phyloP scores from a whole-genome alignment of 2,329 filamentous ascomycete species.

The Podosphaera xanthii region DNA sequence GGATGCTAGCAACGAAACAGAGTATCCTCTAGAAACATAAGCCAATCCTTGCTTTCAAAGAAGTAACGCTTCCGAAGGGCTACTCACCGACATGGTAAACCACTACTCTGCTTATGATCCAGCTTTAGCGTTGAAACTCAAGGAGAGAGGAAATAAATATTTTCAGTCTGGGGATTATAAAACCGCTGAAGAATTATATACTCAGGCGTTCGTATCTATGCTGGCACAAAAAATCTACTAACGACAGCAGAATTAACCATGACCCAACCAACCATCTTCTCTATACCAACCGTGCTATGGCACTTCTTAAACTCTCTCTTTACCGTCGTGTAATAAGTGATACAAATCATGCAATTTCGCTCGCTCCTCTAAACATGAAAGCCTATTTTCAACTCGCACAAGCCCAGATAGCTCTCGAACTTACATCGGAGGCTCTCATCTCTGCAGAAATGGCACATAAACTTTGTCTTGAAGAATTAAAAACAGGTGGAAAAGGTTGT shows the following conservation, averaged over 20 bases:
- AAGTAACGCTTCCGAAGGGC: no score
- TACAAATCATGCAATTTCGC: conserved; percentile 46
- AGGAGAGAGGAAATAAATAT: conserved; percentile 20
- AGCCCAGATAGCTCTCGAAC: conserved; percentile 52
- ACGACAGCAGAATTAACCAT: conserved; percentile 38
- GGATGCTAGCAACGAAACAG: no score
- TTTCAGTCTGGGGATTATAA: conserved; percentile 43
- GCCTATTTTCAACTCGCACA: conserved; percentile 66
- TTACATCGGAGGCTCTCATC: conserved; percentile 48
- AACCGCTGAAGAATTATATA: conserved; percentile 46
- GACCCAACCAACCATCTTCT: conserved; percentile 57
- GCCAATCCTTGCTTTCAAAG: no score
- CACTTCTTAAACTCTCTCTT: conserved; percentile 47
- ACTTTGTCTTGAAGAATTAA: conserved; percentile 40
- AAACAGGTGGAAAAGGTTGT: conserved; percentile 53
- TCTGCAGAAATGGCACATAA: conserved; percentile 52
- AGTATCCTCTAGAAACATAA: no score
- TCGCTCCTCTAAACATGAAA: conserved; percentile 34
- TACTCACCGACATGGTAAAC: conserved; percentile 8
- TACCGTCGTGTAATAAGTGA: conserved; percentile 60
- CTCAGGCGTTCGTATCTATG: conserved; percentile 33
- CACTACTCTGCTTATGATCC: conserved; percentile 5
- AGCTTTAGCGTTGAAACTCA: conserved; percentile 11
- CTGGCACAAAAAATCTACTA: not conserved
- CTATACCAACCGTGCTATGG: conserved; percentile 78